A percentile compares a stretch with the other conserved stretches of the same genome.
Conservation (phyloP, 176 grass and related monocot species). For the Pharus latifolius region DNA sequence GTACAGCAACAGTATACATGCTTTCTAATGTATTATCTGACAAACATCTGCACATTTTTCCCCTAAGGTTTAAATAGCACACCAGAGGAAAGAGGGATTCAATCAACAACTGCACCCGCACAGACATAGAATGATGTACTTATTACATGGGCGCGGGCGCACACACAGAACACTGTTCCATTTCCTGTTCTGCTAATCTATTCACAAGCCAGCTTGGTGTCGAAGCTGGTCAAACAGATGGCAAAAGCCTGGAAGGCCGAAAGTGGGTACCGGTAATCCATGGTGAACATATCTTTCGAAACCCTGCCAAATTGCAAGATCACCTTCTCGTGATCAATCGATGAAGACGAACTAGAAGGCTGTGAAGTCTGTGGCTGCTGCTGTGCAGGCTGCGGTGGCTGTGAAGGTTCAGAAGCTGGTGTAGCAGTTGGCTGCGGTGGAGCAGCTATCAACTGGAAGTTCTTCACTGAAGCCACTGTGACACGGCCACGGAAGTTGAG, state of each 20-base stretch:
- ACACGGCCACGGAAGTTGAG: constrained; percentile 81
- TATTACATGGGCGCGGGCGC: background rate
- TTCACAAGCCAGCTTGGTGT: constrained; percentile 88
- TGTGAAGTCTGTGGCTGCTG: constrained; percentile 14
- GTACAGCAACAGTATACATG: too few relatives aligned
- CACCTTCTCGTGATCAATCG: constrained; percentile 43
- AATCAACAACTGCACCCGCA: constrained; percentile 10
- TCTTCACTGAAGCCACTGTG: constrained; percentile 78
- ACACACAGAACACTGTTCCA: background rate
- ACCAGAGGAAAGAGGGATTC: background rate
- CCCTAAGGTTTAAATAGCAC: constrained; percentile 3
- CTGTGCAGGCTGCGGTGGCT: background rate
- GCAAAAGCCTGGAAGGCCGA: constrained; percentile 89
- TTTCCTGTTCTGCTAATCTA: constrained; percentile 5
- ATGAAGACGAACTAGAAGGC: background rate
- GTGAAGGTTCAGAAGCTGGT: background rate
- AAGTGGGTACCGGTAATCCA: constrained; percentile 81
- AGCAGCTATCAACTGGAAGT: constrained; percentile 68
- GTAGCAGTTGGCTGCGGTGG: background rate
- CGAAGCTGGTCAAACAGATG: constrained; percentile 81
- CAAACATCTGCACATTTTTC: background rate
- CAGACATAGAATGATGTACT: background rate
- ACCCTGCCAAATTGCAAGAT: constrained; percentile 86
- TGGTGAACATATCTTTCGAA: constrained; percentile 67
- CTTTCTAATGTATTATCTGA: too few relatives aligned